These are phyloP conservation scores for Clohesyomyces aquaticus DNA, from an alignment of 495 filamentous ascomycete species.

Conservation along the genomic window DNA sequence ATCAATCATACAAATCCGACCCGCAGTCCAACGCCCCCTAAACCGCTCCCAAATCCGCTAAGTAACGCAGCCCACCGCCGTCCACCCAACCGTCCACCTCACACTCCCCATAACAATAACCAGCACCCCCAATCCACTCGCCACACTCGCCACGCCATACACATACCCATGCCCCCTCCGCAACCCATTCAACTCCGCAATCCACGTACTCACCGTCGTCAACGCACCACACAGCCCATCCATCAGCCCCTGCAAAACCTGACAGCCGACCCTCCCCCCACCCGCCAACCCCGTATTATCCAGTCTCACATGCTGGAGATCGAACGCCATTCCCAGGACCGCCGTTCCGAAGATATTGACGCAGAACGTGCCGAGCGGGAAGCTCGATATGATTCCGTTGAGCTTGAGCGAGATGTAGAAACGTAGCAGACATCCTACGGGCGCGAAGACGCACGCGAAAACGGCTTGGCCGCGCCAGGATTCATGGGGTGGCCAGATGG, in stretches of 20 bases:
- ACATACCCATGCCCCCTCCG: slow-evolving; percentile 69
- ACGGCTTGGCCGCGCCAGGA: slow-evolving; percentile 75
- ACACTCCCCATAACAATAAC: slow-evolving; percentile 80
- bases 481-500: slow-evolving; percentile 71
- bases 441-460: slow-evolving; percentile 84
- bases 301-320: slow-evolving; percentile 65
- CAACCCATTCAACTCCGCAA: slow-evolving; percentile 74
- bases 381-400: slow-evolving; percentile 67
- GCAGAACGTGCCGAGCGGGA: slow-evolving; percentile 87
- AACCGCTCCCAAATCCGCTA: too few species aligned
- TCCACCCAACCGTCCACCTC: slow-evolving; percentile 70
- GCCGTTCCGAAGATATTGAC: slow-evolving; percentile 81
- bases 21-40: too few species aligned
- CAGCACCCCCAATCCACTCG: slow-evolving; percentile 64
- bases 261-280: slow-evolving; percentile 61
- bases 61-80: slow-evolving; percentile 12
- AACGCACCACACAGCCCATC: slow-evolving; percentile 91
- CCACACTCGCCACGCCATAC: slow-evolving; percentile 72
- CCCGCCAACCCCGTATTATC: slow-evolving; percentile 49
- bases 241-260: slow-evolving; percentile 79
- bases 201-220: slow-evolving; percentile 95
- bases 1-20: too few species aligned
- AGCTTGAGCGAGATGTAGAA: slow-evolving; percentile 71
- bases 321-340: slow-evolving; percentile 67
- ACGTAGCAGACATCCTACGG: slow-evolving; percentile 73